These are phyloP conservation scores for Rosa persica DNA, from an alignment of 306 rosid genomes.

Conservation along the genomic window DNA sequence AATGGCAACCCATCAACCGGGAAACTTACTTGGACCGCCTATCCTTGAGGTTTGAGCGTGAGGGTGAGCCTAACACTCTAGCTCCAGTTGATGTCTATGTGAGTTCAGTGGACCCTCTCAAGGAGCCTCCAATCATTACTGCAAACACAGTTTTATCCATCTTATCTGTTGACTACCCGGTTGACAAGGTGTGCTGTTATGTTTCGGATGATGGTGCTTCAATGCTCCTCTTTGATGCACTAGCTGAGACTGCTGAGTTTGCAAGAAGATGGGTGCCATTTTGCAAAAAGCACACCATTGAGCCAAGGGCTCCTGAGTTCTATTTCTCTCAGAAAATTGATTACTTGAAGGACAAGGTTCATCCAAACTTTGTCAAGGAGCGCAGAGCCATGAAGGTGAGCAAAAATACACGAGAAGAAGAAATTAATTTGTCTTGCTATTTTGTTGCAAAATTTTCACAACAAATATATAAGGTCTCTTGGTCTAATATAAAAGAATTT, in stretches of 20 bases:
- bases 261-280: constrained; percentile 95
- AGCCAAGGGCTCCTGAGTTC: constrained; percentile 90
- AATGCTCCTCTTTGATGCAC: constrained; percentile 68
- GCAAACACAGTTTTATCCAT: constrained; percentile 88
- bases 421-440: background rate
- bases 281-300: constrained; percentile 67
- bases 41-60: constrained; percentile 69
- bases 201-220: constrained; percentile 97
- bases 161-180: constrained; percentile 85
- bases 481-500: background rate
- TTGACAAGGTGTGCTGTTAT: constrained; percentile 74
- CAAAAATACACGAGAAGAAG: background rate
- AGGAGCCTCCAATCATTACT: constrained; percentile 86
- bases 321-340: constrained; percentile 88
- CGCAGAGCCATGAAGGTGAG: constrained; percentile 93
- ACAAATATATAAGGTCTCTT: background rate
- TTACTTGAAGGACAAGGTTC: constrained; percentile 89
- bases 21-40: constrained; percentile 84
- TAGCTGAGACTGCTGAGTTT: constrained; percentile 82
- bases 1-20: constrained; percentile 84
- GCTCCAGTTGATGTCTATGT: constrained; percentile 73
- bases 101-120: constrained; percentile 82
- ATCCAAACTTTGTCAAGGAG: constrained; percentile 78
- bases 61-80: constrained; percentile 57
- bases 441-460: background rate